These are phyloP conservation scores for Leishmania amazonensis DNA, from an alignment of 208 protist species.

Conservation along the genomic window DNA sequence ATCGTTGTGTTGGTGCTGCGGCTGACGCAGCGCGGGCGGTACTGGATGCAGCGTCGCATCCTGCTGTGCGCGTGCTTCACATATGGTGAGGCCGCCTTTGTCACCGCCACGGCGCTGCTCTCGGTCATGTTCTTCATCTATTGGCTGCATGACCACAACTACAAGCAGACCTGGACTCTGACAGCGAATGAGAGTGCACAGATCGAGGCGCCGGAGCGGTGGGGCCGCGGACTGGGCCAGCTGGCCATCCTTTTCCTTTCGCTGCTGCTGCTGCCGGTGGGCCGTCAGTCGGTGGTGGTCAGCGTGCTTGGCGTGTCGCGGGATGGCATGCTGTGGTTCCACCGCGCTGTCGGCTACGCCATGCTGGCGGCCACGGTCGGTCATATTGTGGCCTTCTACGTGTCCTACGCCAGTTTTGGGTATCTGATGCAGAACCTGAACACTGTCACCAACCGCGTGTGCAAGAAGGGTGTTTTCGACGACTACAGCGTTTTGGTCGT, in stretches of 20 bases:
- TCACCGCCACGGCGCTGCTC: slow-evolving; percentile 34
- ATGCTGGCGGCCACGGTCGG: slow-evolving; percentile 34
- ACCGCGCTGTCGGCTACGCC: slow-evolving; percentile 46
- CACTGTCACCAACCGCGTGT: slow-evolving; percentile 16
- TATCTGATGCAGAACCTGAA: slow-evolving; percentile 34
- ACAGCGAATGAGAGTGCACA: slow-evolving; percentile 4
- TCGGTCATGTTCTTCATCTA: slow-evolving; percentile 55
- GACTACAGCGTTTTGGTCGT: slow-evolving; percentile 49
- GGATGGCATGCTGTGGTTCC: slow-evolving; percentile 59
- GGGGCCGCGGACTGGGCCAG: slow-evolving; percentile 56
- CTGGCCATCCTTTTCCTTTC: slow-evolving; percentile 59
- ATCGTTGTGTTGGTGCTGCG: slow-evolving; percentile 36
- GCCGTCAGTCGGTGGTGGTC: slow-evolving; percentile 54
- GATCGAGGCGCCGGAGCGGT: slow-evolving; percentile 33
- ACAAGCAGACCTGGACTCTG: slow-evolving; percentile 26
- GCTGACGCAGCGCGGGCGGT: slow-evolving; percentile 18
- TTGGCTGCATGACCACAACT: slow-evolving; percentile 74
- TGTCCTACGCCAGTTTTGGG: slow-evolving; percentile 26
- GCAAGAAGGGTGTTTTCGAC: slow-evolving; percentile 21
- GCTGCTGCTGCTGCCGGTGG: slow-evolving; percentile 56
- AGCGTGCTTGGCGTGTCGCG: slow-evolving; percentile 51
- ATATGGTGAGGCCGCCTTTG: slow-evolving; percentile 36
- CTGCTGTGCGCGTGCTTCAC: slow-evolving; percentile 20
- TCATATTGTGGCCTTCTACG: slow-evolving; percentile 34
- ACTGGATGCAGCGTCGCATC: slow-evolving; percentile 35